Evolutionary conservation across 2,329 filamentous ascomycete species (phyloP), one percentile per base, ranked within the genome.

Genomic region (Fusarium globosum): DNA sequence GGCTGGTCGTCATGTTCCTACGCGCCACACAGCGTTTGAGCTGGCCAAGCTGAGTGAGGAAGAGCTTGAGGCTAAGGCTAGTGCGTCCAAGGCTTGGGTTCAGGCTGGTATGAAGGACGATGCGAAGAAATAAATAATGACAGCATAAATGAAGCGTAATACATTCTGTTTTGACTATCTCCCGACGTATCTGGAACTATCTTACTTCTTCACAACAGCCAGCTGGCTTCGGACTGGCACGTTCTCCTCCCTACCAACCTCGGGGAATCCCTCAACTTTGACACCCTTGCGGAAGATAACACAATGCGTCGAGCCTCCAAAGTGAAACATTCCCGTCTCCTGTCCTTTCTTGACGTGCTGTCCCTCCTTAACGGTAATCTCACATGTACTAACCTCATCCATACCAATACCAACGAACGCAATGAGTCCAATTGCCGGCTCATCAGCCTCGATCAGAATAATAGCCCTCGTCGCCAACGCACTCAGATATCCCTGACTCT

Each of bases 311-410:
- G 88, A 91, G 0, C 93, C 93, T n/a, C 93, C 93, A 79, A 92
- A 94, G 78, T 95, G 93, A 81, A 95, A 95, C 92, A 94, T 94
- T 46, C 93, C 93, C 43, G 91, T 85, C 82, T 94, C 83, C 9
- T 94, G 88, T 3, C 93, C 93, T 84, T 94, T 94, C 59, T 85
- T 84, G 21, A 95, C 78, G 59, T 86, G 85, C 78, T 94, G 86
- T 0, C 91, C 92, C 77, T 91, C 88, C 74, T 86, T 86, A 16
- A 93, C 91, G 0, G 89, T 92, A 55, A 93, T 90, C 58, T 94
- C 91, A 76, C 92, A 94, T 0, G 91, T 91, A 65, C 88, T 91
- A 18, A 94, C 92, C 81, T 95, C 93, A 46, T 90, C 91, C 93
- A 95, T 94, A 4, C 93, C 93, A 7, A 95, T 87, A 3, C 88